Evolutionary conservation across 2,329 filamentous ascomycete species (phyloP).

Genomic region (Calonectria hawksworthii): DNA sequence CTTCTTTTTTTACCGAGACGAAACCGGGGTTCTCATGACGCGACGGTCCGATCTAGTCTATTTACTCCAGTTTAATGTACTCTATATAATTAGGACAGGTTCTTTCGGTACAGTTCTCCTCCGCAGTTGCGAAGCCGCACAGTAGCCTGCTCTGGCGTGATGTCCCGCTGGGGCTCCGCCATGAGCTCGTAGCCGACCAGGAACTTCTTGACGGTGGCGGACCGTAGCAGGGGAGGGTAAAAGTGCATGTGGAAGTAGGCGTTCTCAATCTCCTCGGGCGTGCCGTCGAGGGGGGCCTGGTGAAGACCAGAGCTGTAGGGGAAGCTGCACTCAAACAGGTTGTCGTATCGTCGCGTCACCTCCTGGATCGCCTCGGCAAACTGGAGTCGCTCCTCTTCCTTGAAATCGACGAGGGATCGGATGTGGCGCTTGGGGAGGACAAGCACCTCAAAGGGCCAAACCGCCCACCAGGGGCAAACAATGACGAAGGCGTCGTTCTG

Average conservation of each 20-base stretch:
- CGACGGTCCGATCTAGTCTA: not conserved
- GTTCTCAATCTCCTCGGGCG: constrained; percentile 84
- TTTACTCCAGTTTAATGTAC: constrained; percentile 28
- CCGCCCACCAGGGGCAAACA: constrained; percentile 96
- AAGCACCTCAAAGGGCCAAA: constrained; percentile 97
- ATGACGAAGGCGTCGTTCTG: constrained; percentile 89
- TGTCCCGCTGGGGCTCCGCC: constrained; percentile 97
- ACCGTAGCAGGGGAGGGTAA: constrained; percentile 92
- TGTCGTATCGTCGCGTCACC: constrained; percentile 93
- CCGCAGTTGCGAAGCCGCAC: constrained; percentile 81
- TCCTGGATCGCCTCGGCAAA: constrained; percentile 90
- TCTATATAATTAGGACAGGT: constrained; percentile 45
- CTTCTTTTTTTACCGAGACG: not conserved
- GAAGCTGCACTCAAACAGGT: constrained; percentile 96
- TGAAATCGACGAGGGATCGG: constrained; percentile 86
- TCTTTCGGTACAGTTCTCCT: constrained; percentile 87
- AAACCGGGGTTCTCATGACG: not conserved
- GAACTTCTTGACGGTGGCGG: constrained; percentile 95
- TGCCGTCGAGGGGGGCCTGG: constrained; percentile 89
- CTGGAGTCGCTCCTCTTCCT: constrained; percentile 75
- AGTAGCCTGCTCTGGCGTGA: constrained; percentile 96
- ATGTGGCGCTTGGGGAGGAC: constrained; percentile 88
- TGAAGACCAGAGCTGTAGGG: constrained; percentile 98
- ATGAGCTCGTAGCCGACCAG: constrained; percentile 96
- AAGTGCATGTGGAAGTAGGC: constrained; percentile 98